phyloP scores from a whole-genome alignment of 768 basidiomycete species.

The Mycena chlorophos region DNA sequence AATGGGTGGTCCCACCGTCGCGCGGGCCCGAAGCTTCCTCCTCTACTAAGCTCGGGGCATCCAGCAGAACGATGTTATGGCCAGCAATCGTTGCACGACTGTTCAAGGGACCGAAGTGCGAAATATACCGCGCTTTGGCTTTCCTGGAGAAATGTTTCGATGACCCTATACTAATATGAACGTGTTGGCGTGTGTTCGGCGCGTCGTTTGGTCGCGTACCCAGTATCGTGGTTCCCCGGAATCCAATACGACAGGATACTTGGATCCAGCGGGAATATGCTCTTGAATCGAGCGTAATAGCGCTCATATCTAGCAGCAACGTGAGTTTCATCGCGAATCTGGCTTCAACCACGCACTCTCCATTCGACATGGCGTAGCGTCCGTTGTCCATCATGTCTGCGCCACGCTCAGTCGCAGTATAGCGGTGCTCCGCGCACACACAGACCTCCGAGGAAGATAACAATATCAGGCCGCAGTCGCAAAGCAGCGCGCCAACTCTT shows the following conservation, averaged over 20 bases:
- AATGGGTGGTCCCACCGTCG: constrained; percentile 54
- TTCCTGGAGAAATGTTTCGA: constrained; percentile 46
- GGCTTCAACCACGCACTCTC: constrained; percentile 56
- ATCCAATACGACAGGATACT: constrained; percentile 64
- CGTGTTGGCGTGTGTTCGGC: constrained; percentile 29
- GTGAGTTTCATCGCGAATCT: neutral
- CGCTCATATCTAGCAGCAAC: constrained; percentile 60
- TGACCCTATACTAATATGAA: constrained; percentile 44
- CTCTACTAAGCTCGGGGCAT: constrained; percentile 72
- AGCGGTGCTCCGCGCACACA: neutral
- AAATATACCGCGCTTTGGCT: constrained; percentile 57
- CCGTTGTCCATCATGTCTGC: constrained; percentile 89
- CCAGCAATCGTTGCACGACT: constrained; percentile 63
- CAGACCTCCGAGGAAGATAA: constrained; percentile 70
- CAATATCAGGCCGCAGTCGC: constrained; percentile 60
- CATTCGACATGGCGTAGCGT: constrained; percentile 57
- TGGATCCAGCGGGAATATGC: constrained; percentile 59
- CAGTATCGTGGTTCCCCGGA: constrained; percentile 91
- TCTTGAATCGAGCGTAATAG: constrained; percentile 67
- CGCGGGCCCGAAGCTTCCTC: constrained; percentile 63
- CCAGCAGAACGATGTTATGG: constrained; percentile 70
- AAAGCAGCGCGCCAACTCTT: constrained; percentile 80
- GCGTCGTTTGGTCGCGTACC: constrained; percentile 43
- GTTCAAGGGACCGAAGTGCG: constrained; percentile 77
- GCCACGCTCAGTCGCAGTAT: neutral